Percentiles rank a stretch among this genome's conserved stretches.
Evolutionary conservation across 1,284 basidiomycete species (phyloP).

Genomic region (Phellopilus nigrolimitatus): DNA sequence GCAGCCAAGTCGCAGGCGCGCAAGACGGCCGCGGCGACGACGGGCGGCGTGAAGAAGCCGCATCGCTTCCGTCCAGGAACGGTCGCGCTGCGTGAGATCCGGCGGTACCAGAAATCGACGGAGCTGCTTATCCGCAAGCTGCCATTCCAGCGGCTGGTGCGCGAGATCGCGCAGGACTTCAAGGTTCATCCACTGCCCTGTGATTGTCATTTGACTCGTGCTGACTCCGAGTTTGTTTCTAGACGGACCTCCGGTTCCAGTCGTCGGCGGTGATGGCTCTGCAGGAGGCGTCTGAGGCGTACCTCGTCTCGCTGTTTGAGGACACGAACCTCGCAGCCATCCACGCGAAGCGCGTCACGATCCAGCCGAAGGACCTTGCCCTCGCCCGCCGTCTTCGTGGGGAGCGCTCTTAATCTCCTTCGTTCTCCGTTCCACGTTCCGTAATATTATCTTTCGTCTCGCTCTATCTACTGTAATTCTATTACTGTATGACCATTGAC

Average conservation of each 20-base stretch:
- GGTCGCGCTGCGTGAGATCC: constrained; percentile 81
- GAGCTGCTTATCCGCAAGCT: constrained; percentile 77
- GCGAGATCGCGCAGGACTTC: constrained; percentile 60
- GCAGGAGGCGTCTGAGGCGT: constrained; percentile 88
- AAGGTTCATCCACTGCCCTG: too few relatives aligned
- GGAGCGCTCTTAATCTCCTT: constrained; percentile 51
- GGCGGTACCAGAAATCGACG: constrained; percentile 81
- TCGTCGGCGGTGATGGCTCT: constrained; percentile 88
- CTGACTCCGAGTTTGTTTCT: too few relatives aligned
- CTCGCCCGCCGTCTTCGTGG: constrained; percentile 75
- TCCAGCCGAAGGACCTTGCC: constrained; percentile 74
- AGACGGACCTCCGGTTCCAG: constrained; percentile 90
- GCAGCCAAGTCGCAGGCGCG: constrained; percentile 57
- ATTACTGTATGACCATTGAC: too few relatives aligned
- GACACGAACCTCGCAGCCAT: constrained; percentile 82
- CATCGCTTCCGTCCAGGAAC: constrained; percentile 63
- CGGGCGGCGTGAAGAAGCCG: constrained; percentile 81
- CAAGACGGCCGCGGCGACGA: constrained; percentile 39
- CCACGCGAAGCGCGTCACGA: constrained; percentile 85
- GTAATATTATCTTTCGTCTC: background rate
- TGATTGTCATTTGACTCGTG: too few relatives aligned
- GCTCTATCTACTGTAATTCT: too few relatives aligned
- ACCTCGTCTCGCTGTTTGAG: constrained; percentile 86
- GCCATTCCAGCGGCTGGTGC: constrained; percentile 65
- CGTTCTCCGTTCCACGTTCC: constrained; percentile 24